A percentile compares a stretch with the other conserved stretches of the same genome.
These are phyloP conservation scores for Cystobasidium onofrii DNA, from an alignment of 768 basidiomycete species.

Conservation along the genomic window DNA sequence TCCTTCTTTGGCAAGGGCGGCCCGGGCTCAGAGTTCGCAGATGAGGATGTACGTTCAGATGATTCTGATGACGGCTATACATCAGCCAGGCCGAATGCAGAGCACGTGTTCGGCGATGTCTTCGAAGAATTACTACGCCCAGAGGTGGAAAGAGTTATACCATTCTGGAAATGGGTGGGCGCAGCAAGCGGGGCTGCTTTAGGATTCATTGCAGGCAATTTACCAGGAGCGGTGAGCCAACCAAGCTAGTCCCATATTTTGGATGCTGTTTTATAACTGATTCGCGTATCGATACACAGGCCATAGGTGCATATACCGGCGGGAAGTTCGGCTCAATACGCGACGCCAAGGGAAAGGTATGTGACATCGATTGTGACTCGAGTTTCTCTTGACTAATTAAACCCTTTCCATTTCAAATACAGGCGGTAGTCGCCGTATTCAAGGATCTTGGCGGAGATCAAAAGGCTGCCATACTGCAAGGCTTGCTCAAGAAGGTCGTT, in stretches of 20 bases:
- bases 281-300: background rate
- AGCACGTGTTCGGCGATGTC: constrained; percentile 30
- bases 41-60: background rate
- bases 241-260: background rate
- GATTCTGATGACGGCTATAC: background rate
- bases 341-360: constrained; percentile 34
- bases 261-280: no score
- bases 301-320: constrained; percentile 31
- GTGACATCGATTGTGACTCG: background rate
- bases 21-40: background rate
- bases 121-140: constrained; percentile 33
- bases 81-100: background rate
- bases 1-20: constrained; percentile 9
- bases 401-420: no score
- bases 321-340: constrained; percentile 30
- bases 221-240: constrained; percentile 28
- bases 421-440: constrained; percentile 24
- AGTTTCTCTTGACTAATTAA: no score
- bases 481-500: constrained; percentile 23
- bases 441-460: constrained; percentile 26
- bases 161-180: constrained; percentile 32
- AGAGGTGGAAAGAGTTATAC: constrained; percentile 30
- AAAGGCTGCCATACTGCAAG: constrained; percentile 21
- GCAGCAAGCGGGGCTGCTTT: constrained; percentile 24
- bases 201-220: constrained; percentile 35